Percentiles rank a stretch among this genome's conserved stretches.
These are phyloP conservation scores for Capsicum rhomboideum DNA, from an alignment of 257 asterid genomes.

Conservation along the genomic window DNA sequence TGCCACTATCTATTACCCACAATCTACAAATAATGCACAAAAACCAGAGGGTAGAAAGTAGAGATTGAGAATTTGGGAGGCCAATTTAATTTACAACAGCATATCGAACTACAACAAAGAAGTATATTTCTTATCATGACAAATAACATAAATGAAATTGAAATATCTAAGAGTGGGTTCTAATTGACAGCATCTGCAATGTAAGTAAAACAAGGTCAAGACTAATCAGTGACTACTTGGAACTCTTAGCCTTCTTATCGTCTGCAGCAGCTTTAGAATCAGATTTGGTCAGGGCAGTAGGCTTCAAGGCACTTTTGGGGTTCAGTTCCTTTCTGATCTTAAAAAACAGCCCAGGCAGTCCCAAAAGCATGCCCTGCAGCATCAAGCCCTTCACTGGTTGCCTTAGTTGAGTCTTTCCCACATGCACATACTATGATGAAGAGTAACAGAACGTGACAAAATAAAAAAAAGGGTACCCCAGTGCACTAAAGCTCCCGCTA, in stretches of 20 bases:
- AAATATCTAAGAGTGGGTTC: not conserved
- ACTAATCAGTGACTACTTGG: not conserved
- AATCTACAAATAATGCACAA: not conserved
- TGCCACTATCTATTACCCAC: not conserved
- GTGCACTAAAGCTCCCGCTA: too few relatives aligned
- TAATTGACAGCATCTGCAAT: not conserved
- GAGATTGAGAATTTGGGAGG: not conserved
- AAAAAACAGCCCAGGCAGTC: slow-evolving; percentile 86
- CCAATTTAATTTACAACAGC: not conserved
- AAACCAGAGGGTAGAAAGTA: not conserved
- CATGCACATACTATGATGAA: not conserved
- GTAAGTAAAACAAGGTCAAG: not conserved
- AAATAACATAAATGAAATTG: not conserved
- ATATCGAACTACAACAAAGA: not conserved
- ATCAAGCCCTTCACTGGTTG: slow-evolving; percentile 71
- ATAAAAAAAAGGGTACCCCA: too few relatives aligned
- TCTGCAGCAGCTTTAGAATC: too few relatives aligned
- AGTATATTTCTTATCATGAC: not conserved
- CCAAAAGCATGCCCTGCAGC: slow-evolving; percentile 92
- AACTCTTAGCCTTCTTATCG: slow-evolving; percentile 13
- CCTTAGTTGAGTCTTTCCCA: slow-evolving; percentile 26
- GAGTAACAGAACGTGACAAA: not conserved
- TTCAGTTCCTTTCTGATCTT: slow-evolving; percentile 77
- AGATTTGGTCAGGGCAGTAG: slow-evolving; percentile 51
- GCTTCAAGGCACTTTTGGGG: slow-evolving; percentile 68